Conservation (phyloP, 169 alveolate genomes). For the Plasmodium vivax region DNA sequence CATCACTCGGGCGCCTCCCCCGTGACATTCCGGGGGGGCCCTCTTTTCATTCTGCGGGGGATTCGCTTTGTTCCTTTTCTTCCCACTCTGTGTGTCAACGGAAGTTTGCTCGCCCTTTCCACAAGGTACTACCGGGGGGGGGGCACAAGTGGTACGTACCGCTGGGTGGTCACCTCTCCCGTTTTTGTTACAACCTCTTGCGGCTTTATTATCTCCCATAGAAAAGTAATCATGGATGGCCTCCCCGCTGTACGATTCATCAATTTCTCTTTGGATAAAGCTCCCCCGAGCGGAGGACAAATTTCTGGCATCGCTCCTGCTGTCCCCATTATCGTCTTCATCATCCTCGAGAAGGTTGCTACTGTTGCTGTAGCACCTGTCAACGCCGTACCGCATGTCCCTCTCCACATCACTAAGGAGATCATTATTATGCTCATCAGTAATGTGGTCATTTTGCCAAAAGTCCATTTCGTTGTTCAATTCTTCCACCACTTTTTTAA, state of each 20-base stretch:
- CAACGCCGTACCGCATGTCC: neutral
- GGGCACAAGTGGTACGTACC: neutral
- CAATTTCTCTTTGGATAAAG: slow-evolving; percentile 47
- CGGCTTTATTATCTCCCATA: neutral
- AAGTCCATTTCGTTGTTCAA: slow-evolving; percentile 67
- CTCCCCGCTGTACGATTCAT: slow-evolving; percentile 35
- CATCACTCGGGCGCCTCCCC: neutral
- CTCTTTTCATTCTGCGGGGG: neutral
- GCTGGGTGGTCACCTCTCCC: neutral
- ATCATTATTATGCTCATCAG: slow-evolving; percentile 17
- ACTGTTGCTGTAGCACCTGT: neutral
- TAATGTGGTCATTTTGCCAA: slow-evolving; percentile 67
- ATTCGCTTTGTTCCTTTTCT: neutral
- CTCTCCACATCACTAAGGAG: neutral
- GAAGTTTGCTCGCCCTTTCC: neutral
- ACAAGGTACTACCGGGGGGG: neutral
- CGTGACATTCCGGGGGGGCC: neutral
- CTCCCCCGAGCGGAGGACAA: neutral
- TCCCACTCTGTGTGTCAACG: neutral
- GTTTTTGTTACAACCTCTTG: neutral
- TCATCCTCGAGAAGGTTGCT: slow-evolving; percentile 13
- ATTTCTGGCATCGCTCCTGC: neutral
- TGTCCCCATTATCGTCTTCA: neutral
- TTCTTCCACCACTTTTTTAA: slow-evolving; percentile 66
- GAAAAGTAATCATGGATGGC: slow-evolving; percentile 55